Base-by-base conservation (phyloP, 768 basidiomycete species). In the Dioszegia hungarica region DNA sequence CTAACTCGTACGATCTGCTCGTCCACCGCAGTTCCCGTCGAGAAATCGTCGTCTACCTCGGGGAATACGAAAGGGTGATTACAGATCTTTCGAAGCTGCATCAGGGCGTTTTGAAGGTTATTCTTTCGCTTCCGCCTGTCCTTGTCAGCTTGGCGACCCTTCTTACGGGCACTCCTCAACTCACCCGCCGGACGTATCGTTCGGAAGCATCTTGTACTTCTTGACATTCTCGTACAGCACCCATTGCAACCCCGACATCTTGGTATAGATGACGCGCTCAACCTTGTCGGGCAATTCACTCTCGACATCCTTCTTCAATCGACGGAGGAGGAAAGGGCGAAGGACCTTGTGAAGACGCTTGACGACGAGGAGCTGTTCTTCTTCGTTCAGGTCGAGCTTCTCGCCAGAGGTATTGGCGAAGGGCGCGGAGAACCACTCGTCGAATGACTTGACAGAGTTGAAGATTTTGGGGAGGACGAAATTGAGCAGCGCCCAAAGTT, bases 391-490 rank as follows among this genome's bases (percentile, higher is more conserved):
- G 80, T 95, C 92, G 73, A 98, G 94, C 83, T 94, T 95, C 79
- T 99, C 95, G 36, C 66, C 63, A 28, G 94, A 94, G n/a, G 92
- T 90, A 77, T 90, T 97, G 58, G 95, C 94, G 64, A 99, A 99
- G 0, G 95, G 95, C 1, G 94, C 95, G 79, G 97, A 98, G 82
- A 98, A 99, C 95, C 95, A 99, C 72, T 98, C 95, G 68, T 98
- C 95, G 75, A 99, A 98, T 20, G 92, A 94, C 75, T 97, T 94
- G 59, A 95, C 92, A 0, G 94, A 98, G 79, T 97, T 98, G 82
- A 99, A 98, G 73, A 98, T 85, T 78, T 89, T 91, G 14, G 90
- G 90, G 5, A 91, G 81, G 27, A 74, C 77, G 57, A 77, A 77
- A 57, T 77, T 77, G 63, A 77, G 72, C 46, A 77, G 61, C 5